These are phyloP conservation scores for Conticribra guillardii DNA, from an alignment of 108 stramenopile genomes.

Conservation along the genomic window DNA sequence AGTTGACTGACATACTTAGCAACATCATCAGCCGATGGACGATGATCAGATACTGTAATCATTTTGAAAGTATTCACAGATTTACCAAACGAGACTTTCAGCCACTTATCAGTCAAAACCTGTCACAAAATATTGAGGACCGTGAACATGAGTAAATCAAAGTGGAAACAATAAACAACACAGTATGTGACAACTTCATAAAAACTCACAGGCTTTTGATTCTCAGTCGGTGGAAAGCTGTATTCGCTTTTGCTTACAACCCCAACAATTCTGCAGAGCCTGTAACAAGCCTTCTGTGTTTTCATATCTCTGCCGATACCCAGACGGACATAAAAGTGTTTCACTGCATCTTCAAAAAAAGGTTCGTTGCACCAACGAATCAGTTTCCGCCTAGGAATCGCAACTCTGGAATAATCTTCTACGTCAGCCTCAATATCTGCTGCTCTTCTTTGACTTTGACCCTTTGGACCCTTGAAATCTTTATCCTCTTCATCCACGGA, in stretches of 20 bases:
- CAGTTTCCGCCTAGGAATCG: slow-evolving; percentile 79
- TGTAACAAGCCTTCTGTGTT: slow-evolving; percentile 79
- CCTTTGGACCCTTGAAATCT: slow-evolving; percentile 23
- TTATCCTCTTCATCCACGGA: slow-evolving; percentile 46
- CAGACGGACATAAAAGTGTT: slow-evolving; percentile 75
- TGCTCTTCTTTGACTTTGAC: slow-evolving; percentile 16
- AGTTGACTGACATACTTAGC: slow-evolving; percentile 63
- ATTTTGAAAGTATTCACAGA: slow-evolving; percentile 73
- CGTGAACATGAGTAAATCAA: no score
- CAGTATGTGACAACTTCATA: no score
- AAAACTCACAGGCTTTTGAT: slow-evolving; percentile 69
- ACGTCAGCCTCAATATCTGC: slow-evolving; percentile 70
- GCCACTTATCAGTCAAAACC: slow-evolving; percentile 74
- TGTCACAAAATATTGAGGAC: slow-evolving; percentile 12
- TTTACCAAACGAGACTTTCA: slow-evolving; percentile 75
- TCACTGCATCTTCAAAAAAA: slow-evolving; percentile 80
- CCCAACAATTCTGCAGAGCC: slow-evolving; percentile 79
- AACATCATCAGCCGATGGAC: slow-evolving; percentile 70
- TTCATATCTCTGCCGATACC: slow-evolving; percentile 80
- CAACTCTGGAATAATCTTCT: slow-evolving; percentile 74
- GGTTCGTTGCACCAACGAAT: slow-evolving; percentile 91
- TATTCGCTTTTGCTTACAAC: slow-evolving; percentile 62
- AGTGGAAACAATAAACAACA: no score
- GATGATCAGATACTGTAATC: slow-evolving; percentile 77
- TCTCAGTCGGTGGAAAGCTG: slow-evolving; percentile 62